Evolutionary conservation across 441 rosid genomes (phyloP), one percentile per base, ranked within the genome.

Genomic region (California macrophylla): DNA sequence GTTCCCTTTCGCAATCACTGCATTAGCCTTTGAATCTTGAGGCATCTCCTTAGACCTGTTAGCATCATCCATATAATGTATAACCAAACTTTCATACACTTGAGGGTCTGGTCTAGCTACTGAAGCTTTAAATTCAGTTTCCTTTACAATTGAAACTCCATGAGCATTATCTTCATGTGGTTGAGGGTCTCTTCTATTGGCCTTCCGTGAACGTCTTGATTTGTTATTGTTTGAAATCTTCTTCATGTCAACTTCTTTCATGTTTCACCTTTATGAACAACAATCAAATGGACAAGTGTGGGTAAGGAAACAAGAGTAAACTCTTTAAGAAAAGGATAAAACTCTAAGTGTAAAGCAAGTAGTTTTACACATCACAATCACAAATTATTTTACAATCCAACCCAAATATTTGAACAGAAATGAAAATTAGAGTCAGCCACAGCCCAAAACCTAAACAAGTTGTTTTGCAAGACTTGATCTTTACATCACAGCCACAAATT

Each of bases 171-270:
- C 82, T 34, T 73, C 81, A 7, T 76, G 71, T 40, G 67, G 76
- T 71, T 75, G 83, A 15, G 52, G 78, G 62, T 67, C 86, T 75
- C 64, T 82, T 79, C 75, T 81, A 25, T 78, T 84, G 56, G 77
- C 66, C 76, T 71, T 84, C 45, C 73, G 83, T 2, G 78, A 24
- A 47, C 79, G 84, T 60, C 13, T 60, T 25, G 64, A 60, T 73
- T 79, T 85, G 56, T 54, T 72, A 75, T 60, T 70, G 72, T 74
- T 81, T 38, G 77, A 72, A 63, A 79, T 75, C 71, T 79, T 79
- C 74, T 70, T 86, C 85, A 75, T 85, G 34, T 79, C 80, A 70
- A 76, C 71, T 76, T 88, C 91, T 81, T 79, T 86, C 91, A 83
- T 81, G 58, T 54, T 71, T 72, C 65, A 71, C 79, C 69, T 67